These are phyloP conservation scores for Alternaria incomplexa DNA, from an alignment of 2,329 filamentous ascomycete species.

Conservation along the genomic window DNA sequence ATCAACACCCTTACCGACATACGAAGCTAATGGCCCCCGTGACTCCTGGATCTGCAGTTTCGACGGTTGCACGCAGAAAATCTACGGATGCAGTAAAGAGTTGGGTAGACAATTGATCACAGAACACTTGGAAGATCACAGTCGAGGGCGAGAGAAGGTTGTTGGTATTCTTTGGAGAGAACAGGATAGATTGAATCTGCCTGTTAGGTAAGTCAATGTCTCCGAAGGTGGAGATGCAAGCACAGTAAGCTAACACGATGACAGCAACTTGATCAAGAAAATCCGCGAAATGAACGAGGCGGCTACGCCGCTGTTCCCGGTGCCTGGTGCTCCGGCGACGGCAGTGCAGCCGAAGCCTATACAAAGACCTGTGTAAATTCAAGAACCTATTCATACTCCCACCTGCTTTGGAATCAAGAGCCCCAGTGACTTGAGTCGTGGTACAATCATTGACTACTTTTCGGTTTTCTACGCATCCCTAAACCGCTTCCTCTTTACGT, in stretches of 20 bases:
- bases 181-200: constrained; percentile 47
- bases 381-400: neutral
- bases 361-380: constrained; percentile 14
- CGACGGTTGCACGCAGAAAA: constrained; percentile 67
- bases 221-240: neutral
- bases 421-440: neutral
- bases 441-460: neutral
- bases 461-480: neutral
- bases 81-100: constrained; percentile 66
- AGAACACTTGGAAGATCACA: constrained; percentile 67
- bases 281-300: constrained; percentile 52
- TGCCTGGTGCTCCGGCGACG: neutral
- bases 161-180: constrained; percentile 63
- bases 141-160: constrained; percentile 60
- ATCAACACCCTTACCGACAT: constrained; percentile 42
- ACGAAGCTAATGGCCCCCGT: constrained; percentile 58
- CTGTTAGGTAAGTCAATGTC: constrained; percentile 43
- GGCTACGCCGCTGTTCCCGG: constrained; percentile 35
- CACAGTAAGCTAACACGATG: neutral
- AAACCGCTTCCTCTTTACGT: neutral
- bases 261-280: constrained; percentile 53
- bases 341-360: constrained; percentile 13
- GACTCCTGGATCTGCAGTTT: constrained; percentile 72
- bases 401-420: neutral
- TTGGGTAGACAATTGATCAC: constrained; percentile 64